A percentile compares a stretch with the other conserved stretches of the same genome.
Evolutionary conservation across 805 yeast genomes (phyloP).

Genomic region (Saccharomycopsis sp.): DNA sequence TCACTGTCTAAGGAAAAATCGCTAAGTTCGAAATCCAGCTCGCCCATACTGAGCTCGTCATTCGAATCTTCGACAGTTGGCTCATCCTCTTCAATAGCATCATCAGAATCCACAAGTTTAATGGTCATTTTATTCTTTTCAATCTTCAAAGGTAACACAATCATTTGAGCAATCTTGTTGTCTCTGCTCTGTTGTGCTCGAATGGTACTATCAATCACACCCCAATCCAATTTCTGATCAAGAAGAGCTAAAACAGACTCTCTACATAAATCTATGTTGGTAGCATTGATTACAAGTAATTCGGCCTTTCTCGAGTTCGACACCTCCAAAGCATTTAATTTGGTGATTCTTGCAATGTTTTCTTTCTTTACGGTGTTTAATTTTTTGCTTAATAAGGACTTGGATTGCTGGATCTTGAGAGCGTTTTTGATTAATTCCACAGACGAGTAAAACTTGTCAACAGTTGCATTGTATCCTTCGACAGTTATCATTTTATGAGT

Average conservation of each 20-base stretch:
- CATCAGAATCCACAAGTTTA: constrained; percentile 43
- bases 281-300: constrained; percentile 61
- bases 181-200: constrained; percentile 59
- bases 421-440: constrained; percentile 77
- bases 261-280: constrained; percentile 65
- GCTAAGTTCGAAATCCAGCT: constrained; percentile 30
- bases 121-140: constrained; percentile 60
- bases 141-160: constrained; percentile 64
- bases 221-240: constrained; percentile 92
- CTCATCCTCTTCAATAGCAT: constrained; percentile 30
- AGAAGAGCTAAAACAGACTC: constrained; percentile 57
- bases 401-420: constrained; percentile 66
- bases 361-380: constrained; percentile 70
- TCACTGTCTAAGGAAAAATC: constrained; percentile 29
- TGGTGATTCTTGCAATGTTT: constrained; percentile 60
- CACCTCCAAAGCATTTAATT: constrained; percentile 56
- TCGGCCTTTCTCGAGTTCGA: constrained; percentile 64
- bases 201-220: constrained; percentile 71
- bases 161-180: constrained; percentile 54
- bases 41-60: constrained; percentile 30
- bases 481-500: constrained; percentile 37
- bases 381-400: constrained; percentile 66
- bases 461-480: constrained; percentile 69
- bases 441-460: constrained; percentile 80
- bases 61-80: constrained; percentile 24